Evolutionary conservation across 2,329 filamentous ascomycete species (phyloP).

Genomic region (Passalora sequoiae): DNA sequence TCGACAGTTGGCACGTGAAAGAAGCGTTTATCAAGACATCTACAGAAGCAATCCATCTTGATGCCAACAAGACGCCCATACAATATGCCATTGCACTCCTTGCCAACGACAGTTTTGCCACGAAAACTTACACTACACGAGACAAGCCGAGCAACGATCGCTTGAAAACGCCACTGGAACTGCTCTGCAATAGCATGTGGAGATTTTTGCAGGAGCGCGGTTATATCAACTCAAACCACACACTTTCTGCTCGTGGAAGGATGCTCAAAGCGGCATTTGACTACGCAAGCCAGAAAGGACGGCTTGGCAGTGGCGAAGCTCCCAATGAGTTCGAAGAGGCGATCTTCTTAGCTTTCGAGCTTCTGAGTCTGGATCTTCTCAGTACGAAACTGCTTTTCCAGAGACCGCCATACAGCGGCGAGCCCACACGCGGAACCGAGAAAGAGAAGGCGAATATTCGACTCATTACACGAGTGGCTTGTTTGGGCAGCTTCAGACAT

Average conservation of each 20-base stretch:
- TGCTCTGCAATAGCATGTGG: conserved; percentile 73
- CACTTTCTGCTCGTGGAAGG: conserved; percentile 77
- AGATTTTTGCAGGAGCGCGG: conserved; percentile 83
- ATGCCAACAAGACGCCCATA: conserved; percentile 38
- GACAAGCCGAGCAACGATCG: conserved; percentile 41
- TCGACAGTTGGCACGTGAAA: conserved; percentile 69
- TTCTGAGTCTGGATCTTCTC: conserved; percentile 73
- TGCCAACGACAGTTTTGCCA: conserved; percentile 63
- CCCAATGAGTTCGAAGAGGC: conserved; percentile 64
- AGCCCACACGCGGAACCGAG: conserved; percentile 55
- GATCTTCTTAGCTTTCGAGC: conserved; percentile 76
- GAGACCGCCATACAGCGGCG: conserved; percentile 48
- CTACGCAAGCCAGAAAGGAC: conserved; percentile 20
- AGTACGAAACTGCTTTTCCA: conserved; percentile 63
- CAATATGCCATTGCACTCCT: conserved; percentile 54
- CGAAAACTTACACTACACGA: conserved; percentile 58
- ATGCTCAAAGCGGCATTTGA: conserved; percentile 59
- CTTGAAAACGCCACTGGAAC: conserved; percentile 58
- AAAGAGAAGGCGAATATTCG: conserved; percentile 72
- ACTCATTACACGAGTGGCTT: conserved; percentile 80
- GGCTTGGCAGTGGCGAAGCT: conserved; percentile 48
- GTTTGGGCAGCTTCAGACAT: conserved; percentile 75
- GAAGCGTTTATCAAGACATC: conserved; percentile 19
- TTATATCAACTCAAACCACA: conserved; percentile 74
- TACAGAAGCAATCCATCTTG: conserved; percentile 13